Evolutionary conservation across 116 monocot genomes (phyloP).

Genomic region (Papilionanthe hybrid): DNA sequence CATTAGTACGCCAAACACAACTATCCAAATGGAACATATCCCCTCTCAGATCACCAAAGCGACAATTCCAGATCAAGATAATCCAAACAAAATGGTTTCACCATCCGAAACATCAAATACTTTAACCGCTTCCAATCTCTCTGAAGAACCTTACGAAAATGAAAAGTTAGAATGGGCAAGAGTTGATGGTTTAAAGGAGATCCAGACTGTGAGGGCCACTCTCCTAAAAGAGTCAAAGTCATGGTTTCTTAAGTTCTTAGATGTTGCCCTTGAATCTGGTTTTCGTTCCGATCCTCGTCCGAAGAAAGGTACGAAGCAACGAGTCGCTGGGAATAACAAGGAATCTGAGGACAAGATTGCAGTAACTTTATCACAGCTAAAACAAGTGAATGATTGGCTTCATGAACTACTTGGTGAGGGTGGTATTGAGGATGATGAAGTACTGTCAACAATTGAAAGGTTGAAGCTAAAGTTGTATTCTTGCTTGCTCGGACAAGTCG

Average conservation of each 20-base stretch:
- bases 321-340: conserved; percentile 16
- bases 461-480: conserved; percentile 77
- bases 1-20: conserved; percentile 32
- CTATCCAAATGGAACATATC: conserved; percentile 16
- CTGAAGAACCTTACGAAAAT: conserved; percentile 19
- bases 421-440: conserved; percentile 16
- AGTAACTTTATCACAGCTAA: conserved; percentile 63
- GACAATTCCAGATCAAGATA: conserved; percentile 20
- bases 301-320: conserved; percentile 30
- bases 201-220: conserved; percentile 38
- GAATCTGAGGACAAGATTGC: conserved; percentile 50
- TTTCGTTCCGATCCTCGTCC: conserved; percentile 30
- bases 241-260: conserved; percentile 83
- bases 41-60: conserved; percentile 10
- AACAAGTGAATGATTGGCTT: conserved; percentile 72
- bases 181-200: conserved; percentile 54
- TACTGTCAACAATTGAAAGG: conserved; percentile 34
- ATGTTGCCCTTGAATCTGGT: conserved; percentile 44
- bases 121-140: conserved; percentile 24
- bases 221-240: conserved; percentile 58
- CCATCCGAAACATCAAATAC: conserved; percentile 10
- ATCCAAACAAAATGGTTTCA: conserved; percentile 20
- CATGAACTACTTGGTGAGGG: conserved; percentile 44
- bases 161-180: conserved; percentile 75
- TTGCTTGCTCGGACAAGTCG: conserved; percentile 21